phyloP scores from a whole-genome alignment of 2,329 filamentous ascomycete species.

The Arthrobotrys sphaeroides region DNA sequence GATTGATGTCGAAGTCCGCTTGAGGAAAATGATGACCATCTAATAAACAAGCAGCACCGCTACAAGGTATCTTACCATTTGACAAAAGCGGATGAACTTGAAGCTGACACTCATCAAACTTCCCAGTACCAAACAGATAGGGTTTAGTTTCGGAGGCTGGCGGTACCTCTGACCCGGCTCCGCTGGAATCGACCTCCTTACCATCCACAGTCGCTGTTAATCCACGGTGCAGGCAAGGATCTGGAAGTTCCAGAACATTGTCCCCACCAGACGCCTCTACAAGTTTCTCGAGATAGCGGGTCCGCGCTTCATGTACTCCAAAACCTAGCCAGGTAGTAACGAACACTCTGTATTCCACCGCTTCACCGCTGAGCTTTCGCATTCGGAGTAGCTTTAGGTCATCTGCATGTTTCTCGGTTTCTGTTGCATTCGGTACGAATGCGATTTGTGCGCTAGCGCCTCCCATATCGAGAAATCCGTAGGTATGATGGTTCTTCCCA shows the following conservation, averaged over 20 bases:
- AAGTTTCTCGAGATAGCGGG: conserved; percentile 83
- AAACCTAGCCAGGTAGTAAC: conserved; percentile 97
- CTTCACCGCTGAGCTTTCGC: conserved; percentile 79
- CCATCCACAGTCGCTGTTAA: conserved; percentile 79
- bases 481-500: conserved; percentile 89
- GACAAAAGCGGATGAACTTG: conserved; percentile 80
- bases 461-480: conserved; percentile 98
- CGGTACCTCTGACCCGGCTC: conserved; percentile 57
- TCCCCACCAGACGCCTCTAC: conserved; percentile 71
- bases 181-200: conserved; percentile 61
- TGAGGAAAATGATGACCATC: conserved; percentile 92
- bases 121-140: conserved; percentile 80
- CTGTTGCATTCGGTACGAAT: conserved; percentile 92
- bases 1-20: conserved; percentile 96
- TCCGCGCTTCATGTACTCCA: conserved; percentile 91
- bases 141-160: conserved; percentile 61
- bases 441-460: conserved; percentile 97
- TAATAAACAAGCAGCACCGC: conserved; percentile 83
- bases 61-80: conserved; percentile 88
- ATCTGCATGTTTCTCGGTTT: conserved; percentile 86
- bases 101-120: conserved; percentile 83
- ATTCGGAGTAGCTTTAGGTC: conserved; percentile 87
- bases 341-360: conserved; percentile 87
- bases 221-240: conserved; percentile 87
- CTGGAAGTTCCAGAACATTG: conserved; percentile 75